Conservation (phyloP, 352 stramenopile genomes). For the Globisporangium perplexum region DNA sequence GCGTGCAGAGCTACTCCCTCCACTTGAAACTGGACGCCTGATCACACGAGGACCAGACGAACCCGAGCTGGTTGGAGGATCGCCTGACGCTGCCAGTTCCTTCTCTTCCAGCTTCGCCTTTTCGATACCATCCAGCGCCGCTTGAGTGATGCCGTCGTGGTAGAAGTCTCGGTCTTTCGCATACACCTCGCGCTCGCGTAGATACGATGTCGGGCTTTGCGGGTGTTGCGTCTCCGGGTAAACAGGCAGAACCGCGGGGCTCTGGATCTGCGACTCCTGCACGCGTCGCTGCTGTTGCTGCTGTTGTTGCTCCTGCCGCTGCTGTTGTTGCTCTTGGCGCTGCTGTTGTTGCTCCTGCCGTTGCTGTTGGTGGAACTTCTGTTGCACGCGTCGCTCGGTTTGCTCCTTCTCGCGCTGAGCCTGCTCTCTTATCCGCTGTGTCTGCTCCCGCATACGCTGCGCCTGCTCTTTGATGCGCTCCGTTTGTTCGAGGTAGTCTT, state of each 20-base stretch:
- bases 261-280: neutral
- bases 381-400: neutral
- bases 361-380: slow-evolving; percentile 1
- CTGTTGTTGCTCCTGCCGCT: neutral
- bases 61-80: neutral
- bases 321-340: neutral
- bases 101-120: slow-evolving; percentile 7
- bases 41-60: neutral
- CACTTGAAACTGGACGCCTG: slow-evolving; percentile 4
- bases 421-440: neutral
- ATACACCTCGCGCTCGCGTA: slow-evolving; percentile 10
- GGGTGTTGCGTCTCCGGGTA: neutral
- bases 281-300: neutral
- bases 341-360: neutral
- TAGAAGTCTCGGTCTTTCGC: slow-evolving; percentile 8
- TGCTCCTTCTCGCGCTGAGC: neutral
- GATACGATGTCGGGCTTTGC: slow-evolving; percentile 7
- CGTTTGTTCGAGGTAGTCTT: neutral
- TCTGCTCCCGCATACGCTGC: neutral
- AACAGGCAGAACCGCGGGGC: neutral
- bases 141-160: slow-evolving; percentile 7
- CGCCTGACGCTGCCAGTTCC: neutral
- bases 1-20: neutral
- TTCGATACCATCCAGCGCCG: slow-evolving; percentile 9
- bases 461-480: neutral